These are phyloP conservation scores for Naganishia randhawae DNA, from an alignment of 768 basidiomycete genomes.

Conservation along the genomic window DNA sequence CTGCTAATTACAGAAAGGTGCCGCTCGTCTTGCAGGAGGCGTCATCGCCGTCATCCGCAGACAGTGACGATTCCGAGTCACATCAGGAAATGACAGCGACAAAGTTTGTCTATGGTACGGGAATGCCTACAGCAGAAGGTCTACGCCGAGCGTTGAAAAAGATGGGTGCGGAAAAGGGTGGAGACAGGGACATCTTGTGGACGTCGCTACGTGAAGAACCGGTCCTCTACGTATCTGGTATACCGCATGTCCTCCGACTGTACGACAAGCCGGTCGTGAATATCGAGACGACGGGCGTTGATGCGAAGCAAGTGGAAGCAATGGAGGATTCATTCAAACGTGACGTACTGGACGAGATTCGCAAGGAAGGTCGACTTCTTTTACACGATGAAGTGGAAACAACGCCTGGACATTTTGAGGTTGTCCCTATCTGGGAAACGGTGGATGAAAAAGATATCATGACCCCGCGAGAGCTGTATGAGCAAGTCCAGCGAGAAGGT, in stretches of 20 bases:
- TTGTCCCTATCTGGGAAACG: slow-evolving; percentile 92
- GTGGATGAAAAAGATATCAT: slow-evolving; percentile 55
- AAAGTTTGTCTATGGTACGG: slow-evolving; percentile 57
- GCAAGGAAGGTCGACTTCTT: slow-evolving; percentile 68
- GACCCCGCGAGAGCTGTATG: slow-evolving; percentile 51
- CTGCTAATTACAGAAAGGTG: slow-evolving; percentile 85
- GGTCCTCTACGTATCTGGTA: slow-evolving; percentile 78
- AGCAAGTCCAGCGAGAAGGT: slow-evolving; percentile 43
- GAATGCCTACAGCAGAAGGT: slow-evolving; percentile 52
- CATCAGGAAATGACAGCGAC: slow-evolving; percentile 54
- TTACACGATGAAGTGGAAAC: slow-evolving; percentile 96
- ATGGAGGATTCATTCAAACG: slow-evolving; percentile 86
- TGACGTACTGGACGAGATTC: slow-evolving; percentile 81
- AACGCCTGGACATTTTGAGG: slow-evolving; percentile 77
- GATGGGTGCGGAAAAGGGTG: slow-evolving; percentile 76
- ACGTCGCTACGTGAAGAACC: slow-evolving; percentile 96
- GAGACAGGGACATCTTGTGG: slow-evolving; percentile 75
- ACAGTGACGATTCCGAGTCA: slow-evolving; percentile 6
- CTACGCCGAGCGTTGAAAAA: slow-evolving; percentile 71
- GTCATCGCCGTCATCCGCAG: too few species aligned
- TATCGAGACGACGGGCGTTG: slow-evolving; percentile 91
- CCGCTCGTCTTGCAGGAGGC: slow-evolving; percentile 56
- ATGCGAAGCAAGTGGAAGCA: slow-evolving; percentile 78
- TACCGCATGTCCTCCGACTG: slow-evolving; percentile 59
- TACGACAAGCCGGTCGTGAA: slow-evolving; percentile 86